Evolutionary conservation across 192 early-diverging fungal genomes (phyloP), one percentile per base, ranked within the genome.

Genomic region (Chytriomyces confervae): DNA sequence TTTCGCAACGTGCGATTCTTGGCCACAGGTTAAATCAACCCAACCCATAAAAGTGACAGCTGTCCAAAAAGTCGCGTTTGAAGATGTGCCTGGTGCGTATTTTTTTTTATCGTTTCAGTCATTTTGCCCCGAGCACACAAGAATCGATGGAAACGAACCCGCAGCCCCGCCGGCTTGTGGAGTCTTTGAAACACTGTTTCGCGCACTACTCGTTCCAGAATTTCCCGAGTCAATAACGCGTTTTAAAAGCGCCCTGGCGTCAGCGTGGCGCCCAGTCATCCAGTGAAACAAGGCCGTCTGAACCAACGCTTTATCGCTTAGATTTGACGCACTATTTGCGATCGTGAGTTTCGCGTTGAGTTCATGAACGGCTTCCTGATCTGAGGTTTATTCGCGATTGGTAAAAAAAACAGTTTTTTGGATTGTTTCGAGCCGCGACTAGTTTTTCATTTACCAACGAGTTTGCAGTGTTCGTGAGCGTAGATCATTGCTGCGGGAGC

Each of bases 341-440:
- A 87, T 86, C 5, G 84, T 81, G 45, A 82, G 73, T 64, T 84
- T 86, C 7, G 86, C 88, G 72, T 87, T 75, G 3, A 89, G 77
- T 48, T 86, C 86, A 16, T 83, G 57, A 13, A 89, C 77, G 2
- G 85, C 88, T 68, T 89, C 86, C 36, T 60, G 62, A 63, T 89
- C 87, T 87, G 62, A 74, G 36, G 1, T 73, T 16, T 2, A 13
- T n/a, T 29, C 27, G 8, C 51, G 49, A 7, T 50, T 57, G 1
- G 13, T 57, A 20, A 57, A 75, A 6, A 7, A 76, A n/a, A n/a
- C n/a, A n/a, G n/a, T 7, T 76, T 75, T 18, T 80, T 36, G 45
- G 70, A 49, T 10, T 48, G 9, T 57, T 10, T 57, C 77, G 36
- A 36, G 36, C 0, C 36, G 36, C 36, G 36, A 36, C 36, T 36